Conservation (phyloP, 129 eudicot species). For the Tagetes erecta region DNA sequence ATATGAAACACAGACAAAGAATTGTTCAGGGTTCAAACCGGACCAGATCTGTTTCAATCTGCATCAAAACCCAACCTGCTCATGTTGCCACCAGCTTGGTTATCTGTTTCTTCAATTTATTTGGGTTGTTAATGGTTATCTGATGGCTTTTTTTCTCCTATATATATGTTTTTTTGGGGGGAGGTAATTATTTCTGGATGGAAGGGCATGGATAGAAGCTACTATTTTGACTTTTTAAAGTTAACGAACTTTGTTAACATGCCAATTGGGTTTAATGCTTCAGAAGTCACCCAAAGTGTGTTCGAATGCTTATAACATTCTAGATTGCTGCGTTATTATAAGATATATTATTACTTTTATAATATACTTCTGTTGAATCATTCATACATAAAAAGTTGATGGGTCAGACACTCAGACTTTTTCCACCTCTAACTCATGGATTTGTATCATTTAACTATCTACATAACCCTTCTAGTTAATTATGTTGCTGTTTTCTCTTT, state of each 20-base stretch:
- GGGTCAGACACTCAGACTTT: background rate
- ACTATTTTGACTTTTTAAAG: too few relatives aligned
- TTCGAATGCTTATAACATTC: conserved; percentile 3
- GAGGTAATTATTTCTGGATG: too few relatives aligned
- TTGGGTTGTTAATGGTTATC: background rate
- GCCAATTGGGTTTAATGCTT: background rate
- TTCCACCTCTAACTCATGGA: background rate
- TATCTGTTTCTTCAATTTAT: background rate
- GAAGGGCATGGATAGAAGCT: too few relatives aligned
- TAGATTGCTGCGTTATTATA: background rate
- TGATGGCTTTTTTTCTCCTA: background rate
- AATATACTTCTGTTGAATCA: background rate
- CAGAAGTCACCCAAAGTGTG: background rate
- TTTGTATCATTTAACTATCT: conserved; percentile 2
- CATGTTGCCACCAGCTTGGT: background rate
- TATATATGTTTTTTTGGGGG: too few relatives aligned
- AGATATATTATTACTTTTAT: background rate
- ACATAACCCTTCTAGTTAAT: background rate
- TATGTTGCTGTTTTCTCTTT: background rate
- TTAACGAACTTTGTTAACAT: background rate
- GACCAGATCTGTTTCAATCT: background rate
- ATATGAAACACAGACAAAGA: background rate
- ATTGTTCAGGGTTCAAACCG: background rate
- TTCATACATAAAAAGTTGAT: background rate
- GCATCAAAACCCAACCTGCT: background rate